Conservation (phyloP, 1,139 yeast species). For the Yamadazyma aaseri region DNA sequence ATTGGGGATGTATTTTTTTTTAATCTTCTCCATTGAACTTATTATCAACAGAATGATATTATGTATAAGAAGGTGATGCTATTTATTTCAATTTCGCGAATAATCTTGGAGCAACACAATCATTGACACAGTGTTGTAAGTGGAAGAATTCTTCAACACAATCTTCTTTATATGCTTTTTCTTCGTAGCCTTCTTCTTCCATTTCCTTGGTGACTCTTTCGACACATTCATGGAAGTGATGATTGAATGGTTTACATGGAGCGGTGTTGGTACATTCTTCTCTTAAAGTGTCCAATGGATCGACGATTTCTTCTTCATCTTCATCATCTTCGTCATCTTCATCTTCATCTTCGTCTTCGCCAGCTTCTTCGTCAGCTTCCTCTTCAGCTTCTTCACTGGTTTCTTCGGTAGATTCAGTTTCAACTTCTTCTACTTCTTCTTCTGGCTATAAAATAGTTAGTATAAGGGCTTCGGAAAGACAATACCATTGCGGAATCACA, state of each 20-base stretch:
- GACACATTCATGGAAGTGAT: conserved; percentile 92
- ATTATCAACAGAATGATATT: background rate
- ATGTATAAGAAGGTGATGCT: conserved; percentile 1
- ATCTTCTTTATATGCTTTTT: conserved; percentile 86
- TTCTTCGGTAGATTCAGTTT: conserved; percentile 15
- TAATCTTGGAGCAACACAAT: conserved; percentile 89
- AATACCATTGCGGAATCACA: too few relatives aligned
- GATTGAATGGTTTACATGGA: conserved; percentile 72
- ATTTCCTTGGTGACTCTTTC: conserved; percentile 89
- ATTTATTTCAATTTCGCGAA: conserved; percentile 77
- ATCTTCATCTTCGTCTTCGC: conserved; percentile 49
- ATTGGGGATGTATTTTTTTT: conserved; percentile 1
- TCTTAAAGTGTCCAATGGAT: conserved; percentile 66
- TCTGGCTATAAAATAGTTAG: conserved; percentile 25
- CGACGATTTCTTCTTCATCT: conserved; percentile 69
- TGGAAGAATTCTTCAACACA: conserved; percentile 99
- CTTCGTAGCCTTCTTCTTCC: conserved; percentile 80
- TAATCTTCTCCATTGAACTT: background rate
- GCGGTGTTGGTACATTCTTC: conserved; percentile 67
- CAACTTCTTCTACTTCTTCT: conserved; percentile 21
- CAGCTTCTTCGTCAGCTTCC: conserved; percentile 40
- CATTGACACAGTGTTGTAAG: conserved; percentile 88
- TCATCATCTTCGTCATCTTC: conserved; percentile 67
- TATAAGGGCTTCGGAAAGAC: too few relatives aligned
- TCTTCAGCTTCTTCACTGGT: conserved; percentile 21